Evolutionary conservation across 2,329 filamentous ascomycete genomes (phyloP).

Genomic region (Ophiostoma piceae): DNA sequence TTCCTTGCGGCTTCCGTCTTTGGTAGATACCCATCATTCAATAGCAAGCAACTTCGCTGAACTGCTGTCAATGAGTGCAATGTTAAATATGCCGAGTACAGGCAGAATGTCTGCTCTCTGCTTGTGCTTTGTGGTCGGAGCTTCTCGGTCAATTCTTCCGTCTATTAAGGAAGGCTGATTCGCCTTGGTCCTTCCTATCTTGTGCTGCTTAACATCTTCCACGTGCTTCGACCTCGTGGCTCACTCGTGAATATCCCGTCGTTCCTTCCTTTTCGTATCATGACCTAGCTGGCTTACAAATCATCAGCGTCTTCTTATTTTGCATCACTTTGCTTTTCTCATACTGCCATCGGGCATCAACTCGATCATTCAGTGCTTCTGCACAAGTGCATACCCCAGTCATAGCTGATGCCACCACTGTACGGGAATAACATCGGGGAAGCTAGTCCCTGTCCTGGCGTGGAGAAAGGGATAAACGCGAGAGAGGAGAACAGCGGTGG

Average conservation of each 20-base stretch:
- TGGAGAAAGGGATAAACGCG: neutral
- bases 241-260: neutral
- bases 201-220: neutral
- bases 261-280: neutral
- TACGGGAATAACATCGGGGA: neutral
- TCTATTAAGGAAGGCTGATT: too few species aligned
- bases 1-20: neutral
- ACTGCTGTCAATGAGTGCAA: neutral
- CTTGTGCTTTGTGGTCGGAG: too few species aligned
- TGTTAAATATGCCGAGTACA: too few species aligned
- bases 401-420: neutral
- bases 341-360: neutral
- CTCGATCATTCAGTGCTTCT: neutral
- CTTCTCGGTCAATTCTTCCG: too few species aligned
- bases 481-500: neutral
- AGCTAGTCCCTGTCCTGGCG: neutral
- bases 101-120: too few species aligned
- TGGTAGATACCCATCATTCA: neutral
- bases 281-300: neutral
- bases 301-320: neutral
- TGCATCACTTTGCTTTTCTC: neutral
- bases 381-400: neutral
- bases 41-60: neutral
- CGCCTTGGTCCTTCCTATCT: neutral
- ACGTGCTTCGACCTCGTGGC: neutral